A percentile compares a stretch with the other conserved stretches of the same genome.
Conservation (phyloP, 768 basidiomycete genomes). For the Chiua virens region DNA sequence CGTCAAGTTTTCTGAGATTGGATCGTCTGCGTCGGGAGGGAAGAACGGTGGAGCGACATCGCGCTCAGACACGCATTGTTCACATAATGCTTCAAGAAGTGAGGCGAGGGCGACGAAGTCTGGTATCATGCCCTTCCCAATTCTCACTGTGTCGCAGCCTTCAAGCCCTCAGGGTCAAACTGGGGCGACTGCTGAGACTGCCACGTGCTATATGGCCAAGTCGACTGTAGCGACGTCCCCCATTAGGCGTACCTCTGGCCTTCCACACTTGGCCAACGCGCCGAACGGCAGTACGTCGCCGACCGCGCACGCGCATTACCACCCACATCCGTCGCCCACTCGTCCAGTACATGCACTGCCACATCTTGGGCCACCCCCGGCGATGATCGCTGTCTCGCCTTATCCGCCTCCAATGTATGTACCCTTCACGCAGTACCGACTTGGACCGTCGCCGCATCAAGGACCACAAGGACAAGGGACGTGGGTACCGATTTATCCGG, state of each 20-base stretch:
- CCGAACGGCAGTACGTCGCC: slow-evolving; percentile 4
- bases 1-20: background rate
- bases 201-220: slow-evolving; percentile 3
- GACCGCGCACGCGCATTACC: background rate
- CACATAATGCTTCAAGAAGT: background rate
- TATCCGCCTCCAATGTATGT: slow-evolving; percentile 23
- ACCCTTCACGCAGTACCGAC: slow-evolving; percentile 20
- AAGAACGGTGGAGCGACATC: background rate
- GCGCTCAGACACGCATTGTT: background rate
- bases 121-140: slow-evolving; percentile 19
- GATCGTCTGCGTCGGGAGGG: background rate
- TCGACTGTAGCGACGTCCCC: slow-evolving; percentile 1
- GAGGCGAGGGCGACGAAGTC: background rate
- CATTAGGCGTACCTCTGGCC: background rate
- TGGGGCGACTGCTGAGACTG: background rate
- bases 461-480: slow-evolving; percentile 14
- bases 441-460: slow-evolving; percentile 14
- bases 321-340: slow-evolving; percentile 12
- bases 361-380: slow-evolving; percentile 10
- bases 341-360: slow-evolving; percentile 10
- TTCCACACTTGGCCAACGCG: background rate
- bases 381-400: slow-evolving; percentile 15
- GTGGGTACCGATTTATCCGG: slow-evolving; percentile 26
- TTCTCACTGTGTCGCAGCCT: slow-evolving; percentile 14
- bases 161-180: slow-evolving; percentile 1